A percentile compares a stretch with the other conserved stretches of the same genome.
phyloP scores from a whole-genome alignment of 2,329 filamentous ascomycete species.

The Verticillium dahliae region DNA sequence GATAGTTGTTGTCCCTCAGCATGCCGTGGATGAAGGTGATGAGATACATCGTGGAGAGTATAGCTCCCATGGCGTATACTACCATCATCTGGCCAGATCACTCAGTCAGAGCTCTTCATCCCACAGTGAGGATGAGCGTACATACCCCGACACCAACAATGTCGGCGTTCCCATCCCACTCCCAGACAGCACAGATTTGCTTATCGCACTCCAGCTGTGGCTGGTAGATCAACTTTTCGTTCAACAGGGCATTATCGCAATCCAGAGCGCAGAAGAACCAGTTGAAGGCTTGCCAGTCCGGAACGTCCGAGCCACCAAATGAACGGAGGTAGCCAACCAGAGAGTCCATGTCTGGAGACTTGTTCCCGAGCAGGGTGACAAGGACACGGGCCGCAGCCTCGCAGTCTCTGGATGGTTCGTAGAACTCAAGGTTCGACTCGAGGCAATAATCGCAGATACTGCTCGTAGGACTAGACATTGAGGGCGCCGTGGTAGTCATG shows the following conservation, averaged over 20 bases:
- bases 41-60: not conserved
- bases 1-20: not conserved
- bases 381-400: not conserved
- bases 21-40: not conserved
- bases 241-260: not conserved
- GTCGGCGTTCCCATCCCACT: not conserved
- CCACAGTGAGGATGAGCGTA: not conserved
- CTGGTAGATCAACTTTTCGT: not conserved
- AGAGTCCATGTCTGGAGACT: not conserved
- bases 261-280: not conserved
- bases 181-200: not conserved
- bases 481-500: too few relatives aligned
- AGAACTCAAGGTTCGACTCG: not conserved
- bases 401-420: not conserved
- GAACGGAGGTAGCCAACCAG: not conserved
- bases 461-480: not conserved
- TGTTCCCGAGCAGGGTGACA: not conserved
- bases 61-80: not conserved
- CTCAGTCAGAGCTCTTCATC: not conserved
- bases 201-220: not conserved
- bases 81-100: not conserved
- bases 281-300: not conserved
- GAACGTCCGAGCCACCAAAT: not conserved
- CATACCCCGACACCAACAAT: not conserved
- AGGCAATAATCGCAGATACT: not conserved